Base-by-base conservation (phyloP, 768 basidiomycete species). In the Termitomyces sp. region DNA sequence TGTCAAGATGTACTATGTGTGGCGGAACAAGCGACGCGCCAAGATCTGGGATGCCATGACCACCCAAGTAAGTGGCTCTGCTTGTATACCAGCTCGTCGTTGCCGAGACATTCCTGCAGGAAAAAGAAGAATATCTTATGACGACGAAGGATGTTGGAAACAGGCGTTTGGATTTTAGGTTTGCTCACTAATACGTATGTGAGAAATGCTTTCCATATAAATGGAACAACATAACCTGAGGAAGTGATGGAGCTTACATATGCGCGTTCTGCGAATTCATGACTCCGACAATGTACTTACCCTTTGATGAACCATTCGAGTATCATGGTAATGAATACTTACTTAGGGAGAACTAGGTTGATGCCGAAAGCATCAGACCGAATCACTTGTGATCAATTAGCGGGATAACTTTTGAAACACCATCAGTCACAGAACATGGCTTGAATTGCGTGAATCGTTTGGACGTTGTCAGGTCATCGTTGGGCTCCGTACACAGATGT, bases 111-210 rank as follows among this genome's bases (percentile, higher is more conserved):
- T 50, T 32, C 40, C 52, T n/a, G 6, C 61, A 84, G 83, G 77
- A 83, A 67, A 79, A 78, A 56, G 70, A 71, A 22, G 60, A 78
- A 28, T 88, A 88, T 62, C 69, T 86, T 2, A 61, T 64, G 10
- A 84, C 79, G 1, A 84, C 86, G 10, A 79, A 65, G 21, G 84
- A 88, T 59, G 61, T 75, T 22, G 84, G 84, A 34, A 86, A 84
- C 56, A 72, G 77, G 56, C 73, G 82, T n/a, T 72, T 86, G 30
- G 82, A 85, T 64, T 86, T 84, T 64, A 70, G 81, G 34, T 85
- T 85, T 58, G 81, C 80, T 3, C 78, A 85, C 66, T 60, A 28
- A 54, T 37, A 14, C 19, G 45, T 19, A 30, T 32, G 34, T 5
- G 21, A 37, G 41, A 5, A 22, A 22, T 42, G 40, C 3, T 22